These are phyloP conservation scores for Pseudomassariella vexata DNA, from an alignment of 2,329 filamentous ascomycete species.

Conservation along the genomic window DNA sequence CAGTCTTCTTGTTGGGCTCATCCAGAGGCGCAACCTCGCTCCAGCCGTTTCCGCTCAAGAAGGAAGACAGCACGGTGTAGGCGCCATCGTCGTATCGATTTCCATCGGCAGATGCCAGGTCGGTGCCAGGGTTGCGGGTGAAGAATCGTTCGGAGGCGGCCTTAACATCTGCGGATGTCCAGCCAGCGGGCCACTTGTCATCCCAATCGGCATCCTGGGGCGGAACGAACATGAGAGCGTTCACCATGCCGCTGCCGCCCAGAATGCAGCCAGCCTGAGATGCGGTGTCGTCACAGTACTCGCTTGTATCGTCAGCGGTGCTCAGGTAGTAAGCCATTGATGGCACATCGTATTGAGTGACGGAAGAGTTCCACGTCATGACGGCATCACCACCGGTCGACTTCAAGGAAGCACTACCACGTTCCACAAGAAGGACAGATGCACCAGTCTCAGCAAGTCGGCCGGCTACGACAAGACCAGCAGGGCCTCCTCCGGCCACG, in stretches of 20 bases:
- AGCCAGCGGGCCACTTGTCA: slow-evolving; percentile 23
- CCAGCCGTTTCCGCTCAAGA: slow-evolving; percentile 11
- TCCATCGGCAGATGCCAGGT: slow-evolving; percentile 18
- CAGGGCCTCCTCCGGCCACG: slow-evolving; percentile 29
- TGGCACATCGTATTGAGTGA: slow-evolving; percentile 25
- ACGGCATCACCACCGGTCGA: slow-evolving; percentile 22
- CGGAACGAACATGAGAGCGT: slow-evolving; percentile 26
- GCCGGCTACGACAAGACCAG: slow-evolving; percentile 28
- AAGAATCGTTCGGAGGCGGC: slow-evolving; percentile 20
- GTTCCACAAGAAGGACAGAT: slow-evolving; percentile 31
- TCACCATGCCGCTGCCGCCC: slow-evolving; percentile 28
- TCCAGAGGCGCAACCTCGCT: slow-evolving; percentile 8
- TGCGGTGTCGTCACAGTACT: slow-evolving; percentile 29
- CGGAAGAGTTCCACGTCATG: slow-evolving; percentile 25
- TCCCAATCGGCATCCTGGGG: slow-evolving; percentile 25
- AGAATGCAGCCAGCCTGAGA: slow-evolving; percentile 29
- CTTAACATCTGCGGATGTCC: slow-evolving; percentile 20
- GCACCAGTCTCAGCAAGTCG: slow-evolving; percentile 29
- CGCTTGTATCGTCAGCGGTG: slow-evolving; percentile 13
- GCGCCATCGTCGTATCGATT: slow-evolving; percentile 12
- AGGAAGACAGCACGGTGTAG: slow-evolving; percentile 11
- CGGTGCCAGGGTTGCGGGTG: slow-evolving; percentile 19
- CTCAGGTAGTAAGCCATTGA: slow-evolving; percentile 19
- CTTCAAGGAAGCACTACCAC: slow-evolving; percentile 27
- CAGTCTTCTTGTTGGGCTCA: slow-evolving; percentile 11